Evolutionary conservation across 495 filamentous ascomycete genomes (phyloP), one percentile per base, ranked within the genome.

Genomic region (Chaetomium cochliodes): DNA sequence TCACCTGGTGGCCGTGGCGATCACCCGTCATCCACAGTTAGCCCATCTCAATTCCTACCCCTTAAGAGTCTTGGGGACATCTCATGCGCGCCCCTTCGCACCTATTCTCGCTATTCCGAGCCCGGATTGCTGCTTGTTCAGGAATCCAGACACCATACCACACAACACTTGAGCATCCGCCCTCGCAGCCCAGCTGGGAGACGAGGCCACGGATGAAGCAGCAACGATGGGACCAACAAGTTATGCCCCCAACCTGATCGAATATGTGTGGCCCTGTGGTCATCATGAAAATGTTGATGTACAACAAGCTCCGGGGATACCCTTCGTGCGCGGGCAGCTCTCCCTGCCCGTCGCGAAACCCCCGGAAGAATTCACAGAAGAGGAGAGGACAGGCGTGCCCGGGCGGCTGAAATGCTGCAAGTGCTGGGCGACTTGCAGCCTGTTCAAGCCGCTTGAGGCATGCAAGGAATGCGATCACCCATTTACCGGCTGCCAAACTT

Each of bases 181-280:
- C 11, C 9, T 61, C 59, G 30, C 22, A 25, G 26, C 47, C 28
- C 28, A 20, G 0, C 22, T 16, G 47, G 49, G 33, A 16, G 6
- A 26, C 20, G 15, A 22, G 33, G 30, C 49, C 57, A 6, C 58
- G 12, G 30, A 61, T 61, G 59, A 50, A 52, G 20, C 30, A 53
- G 46, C 59, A 28, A 67, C 33, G 11, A 65, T 66, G 67, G 30
- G 25, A 15, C 51, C 57, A 49, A 58, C 51, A 2, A 60, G 28
- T 23, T 60, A 52, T 18, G 58, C 65, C 28, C 49, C 64, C 9
- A 60, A 65, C 18, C 58, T 67, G 5, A 60, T 65, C 61, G 68
- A 70, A 26, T 70, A 70, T 46, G 33, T 67, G 37, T 70, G 68
- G 68, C 68, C 68, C 5, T 70, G 68, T 28, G 68, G 65, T 5